Evolutionary conservation across 2,329 filamentous ascomycete species (phyloP).

Genomic region (Fusarium sp.): DNA sequence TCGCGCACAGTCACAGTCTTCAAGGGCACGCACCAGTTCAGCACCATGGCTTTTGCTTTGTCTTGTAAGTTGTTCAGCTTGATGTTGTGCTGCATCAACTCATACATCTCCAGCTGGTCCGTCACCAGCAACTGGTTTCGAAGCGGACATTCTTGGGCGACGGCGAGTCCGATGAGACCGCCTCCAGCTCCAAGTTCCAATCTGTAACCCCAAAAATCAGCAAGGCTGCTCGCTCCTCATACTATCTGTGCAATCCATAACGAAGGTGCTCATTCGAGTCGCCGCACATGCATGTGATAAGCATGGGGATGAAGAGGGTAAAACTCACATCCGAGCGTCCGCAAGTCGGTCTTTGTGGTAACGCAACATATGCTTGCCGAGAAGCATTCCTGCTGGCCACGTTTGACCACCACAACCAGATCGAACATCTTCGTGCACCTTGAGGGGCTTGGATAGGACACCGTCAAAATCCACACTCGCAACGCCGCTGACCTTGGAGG

Average conservation of each 20-base stretch:
- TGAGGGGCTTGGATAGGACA: slow-evolving; percentile 76
- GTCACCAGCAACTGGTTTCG: slow-evolving; percentile 78
- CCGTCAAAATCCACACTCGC: slow-evolving; percentile 76
- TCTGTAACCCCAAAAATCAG: slow-evolving; percentile 61
- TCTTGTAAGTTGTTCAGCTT: slow-evolving; percentile 78
- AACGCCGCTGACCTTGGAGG: slow-evolving; percentile 67
- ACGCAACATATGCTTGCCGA: slow-evolving; percentile 87
- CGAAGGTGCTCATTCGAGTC: slow-evolving; percentile 12
- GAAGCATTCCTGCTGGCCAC: slow-evolving; percentile 93
- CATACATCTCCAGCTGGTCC: slow-evolving; percentile 87
- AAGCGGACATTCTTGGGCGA: slow-evolving; percentile 69
- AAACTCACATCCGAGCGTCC: slow-evolving; percentile 76
- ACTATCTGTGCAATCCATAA: slow-evolving; percentile 20
- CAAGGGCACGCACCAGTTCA: slow-evolving; percentile 78
- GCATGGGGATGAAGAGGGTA: slow-evolving; percentile 6
- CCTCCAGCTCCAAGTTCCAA: slow-evolving; percentile 93
- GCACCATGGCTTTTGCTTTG: slow-evolving; percentile 74
- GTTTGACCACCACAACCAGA: slow-evolving; percentile 93
- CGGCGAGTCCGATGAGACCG: slow-evolving; percentile 81
- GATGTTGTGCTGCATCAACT: slow-evolving; percentile 89
- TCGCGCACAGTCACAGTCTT: slow-evolving; percentile 35
- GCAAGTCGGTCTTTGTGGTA: slow-evolving; percentile 74
- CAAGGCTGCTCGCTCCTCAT: slow-evolving; percentile 26
- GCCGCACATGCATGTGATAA: slow-evolving; percentile 18
- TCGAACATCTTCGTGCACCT: slow-evolving; percentile 85